phyloP scores from a whole-genome alignment of 2,329 filamentous ascomycete species.

The Harringtonia lauricola region DNA sequence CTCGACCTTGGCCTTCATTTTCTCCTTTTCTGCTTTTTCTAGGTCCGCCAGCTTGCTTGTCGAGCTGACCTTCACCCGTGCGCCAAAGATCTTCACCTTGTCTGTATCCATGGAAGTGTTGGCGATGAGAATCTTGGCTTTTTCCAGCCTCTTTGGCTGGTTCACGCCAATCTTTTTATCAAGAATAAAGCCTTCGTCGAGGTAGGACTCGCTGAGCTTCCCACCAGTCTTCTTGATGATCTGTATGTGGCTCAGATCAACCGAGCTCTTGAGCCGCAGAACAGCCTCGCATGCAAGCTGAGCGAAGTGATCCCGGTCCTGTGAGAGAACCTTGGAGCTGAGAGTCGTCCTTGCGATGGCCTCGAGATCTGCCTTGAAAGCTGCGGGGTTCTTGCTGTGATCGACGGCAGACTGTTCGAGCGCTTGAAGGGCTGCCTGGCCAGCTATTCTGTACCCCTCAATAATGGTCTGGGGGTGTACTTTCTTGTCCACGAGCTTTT shows the following conservation, averaged over 20 bases:
- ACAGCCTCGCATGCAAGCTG: slow-evolving; percentile 85
- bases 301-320: slow-evolving; percentile 88
- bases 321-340: slow-evolving; percentile 91
- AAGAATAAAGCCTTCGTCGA: slow-evolving; percentile 95
- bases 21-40: slow-evolving; percentile 95
- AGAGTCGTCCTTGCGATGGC: slow-evolving; percentile 90
- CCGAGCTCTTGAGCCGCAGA: slow-evolving; percentile 76
- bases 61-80: slow-evolving; percentile 89
- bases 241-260: slow-evolving; percentile 94
- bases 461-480: slow-evolving; percentile 99
- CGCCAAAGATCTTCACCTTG: slow-evolving; percentile 99
- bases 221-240: slow-evolving; percentile 99
- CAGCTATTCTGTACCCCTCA: slow-evolving; percentile 96
- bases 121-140: slow-evolving; percentile 94
- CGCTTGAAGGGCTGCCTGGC: slow-evolving; percentile 72
- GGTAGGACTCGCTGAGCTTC: slow-evolving; percentile 93
- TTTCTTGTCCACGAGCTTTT: slow-evolving; percentile 95
- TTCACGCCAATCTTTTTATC: slow-evolving; percentile 99
- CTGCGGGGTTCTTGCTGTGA: slow-evolving; percentile 71
- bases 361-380: slow-evolving; percentile 81
- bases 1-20: slow-evolving; percentile 99
- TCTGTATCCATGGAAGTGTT: slow-evolving; percentile 99
- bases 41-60: slow-evolving; percentile 97
- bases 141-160: slow-evolving; percentile 93
- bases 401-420: slow-evolving; percentile 79